Conservation (phyloP, 1,284 basidiomycete genomes). For the Stygiomarasmius scandens region DNA sequence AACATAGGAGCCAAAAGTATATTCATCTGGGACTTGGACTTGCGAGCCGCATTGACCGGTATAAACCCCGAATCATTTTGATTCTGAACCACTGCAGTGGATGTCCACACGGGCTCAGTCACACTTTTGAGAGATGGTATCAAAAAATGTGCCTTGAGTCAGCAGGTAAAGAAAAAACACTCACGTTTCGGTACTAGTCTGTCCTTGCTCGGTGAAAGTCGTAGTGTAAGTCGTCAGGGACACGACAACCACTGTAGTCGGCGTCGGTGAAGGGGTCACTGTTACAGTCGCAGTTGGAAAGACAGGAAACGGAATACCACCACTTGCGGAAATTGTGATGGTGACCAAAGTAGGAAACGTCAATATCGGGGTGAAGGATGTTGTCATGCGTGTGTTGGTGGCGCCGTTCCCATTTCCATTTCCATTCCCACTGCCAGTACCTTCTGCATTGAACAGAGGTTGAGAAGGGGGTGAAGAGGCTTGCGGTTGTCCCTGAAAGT, state of each 20-base stretch:
- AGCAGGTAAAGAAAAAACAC: conserved; percentile 1
- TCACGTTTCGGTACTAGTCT: conserved; percentile 18
- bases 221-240: conserved; percentile 23
- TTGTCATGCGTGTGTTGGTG: not conserved
- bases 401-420: not conserved
- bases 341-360: conserved; percentile 16
- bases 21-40: not conserved
- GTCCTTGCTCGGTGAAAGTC: conserved; percentile 16
- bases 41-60: conserved; percentile 26
- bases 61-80: conserved; percentile 29
- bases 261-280: conserved; percentile 15
- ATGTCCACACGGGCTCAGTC: conserved; percentile 9
- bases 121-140: conserved; percentile 8
- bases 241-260: conserved; percentile 19
- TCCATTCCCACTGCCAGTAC: no score
- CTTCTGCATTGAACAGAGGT: conserved; percentile 3
- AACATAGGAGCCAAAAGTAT: not conserved
- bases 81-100: conserved; percentile 21
- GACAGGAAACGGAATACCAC: conserved; percentile 13
- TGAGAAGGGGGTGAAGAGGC: conserved; percentile 27
- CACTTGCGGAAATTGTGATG: conserved; percentile 19
- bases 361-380: not conserved
- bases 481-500: conserved; percentile 41
- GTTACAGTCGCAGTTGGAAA: conserved; percentile 14
- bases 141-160: not conserved